Percentiles rank a stretch among this genome's conserved stretches.
These are phyloP conservation scores for Pulchroboletus neoregius DNA, from an alignment of 1,284 basidiomycete genomes.

Conservation along the genomic window DNA sequence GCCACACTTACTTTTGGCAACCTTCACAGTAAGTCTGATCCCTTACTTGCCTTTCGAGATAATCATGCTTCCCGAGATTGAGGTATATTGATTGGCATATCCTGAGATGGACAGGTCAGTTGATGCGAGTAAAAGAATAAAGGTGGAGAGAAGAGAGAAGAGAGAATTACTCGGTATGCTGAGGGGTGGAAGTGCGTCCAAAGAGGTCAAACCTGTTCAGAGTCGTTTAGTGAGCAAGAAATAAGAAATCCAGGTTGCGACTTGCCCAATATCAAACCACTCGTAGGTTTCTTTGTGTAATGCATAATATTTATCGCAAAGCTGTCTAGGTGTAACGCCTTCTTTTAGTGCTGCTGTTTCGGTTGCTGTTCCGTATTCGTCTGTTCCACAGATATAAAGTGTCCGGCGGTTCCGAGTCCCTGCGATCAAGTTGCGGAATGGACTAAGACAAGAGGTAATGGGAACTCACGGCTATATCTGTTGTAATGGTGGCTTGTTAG, in stretches of 20 bases:
- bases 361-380: slow-evolving; percentile 98
- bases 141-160: slow-evolving; percentile 31
- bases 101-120: slow-evolving; percentile 41
- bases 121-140: not conserved
- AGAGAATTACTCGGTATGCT: slow-evolving; percentile 78
- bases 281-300: slow-evolving; percentile 93
- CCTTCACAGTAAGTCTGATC: slow-evolving; percentile 94
- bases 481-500: slow-evolving; percentile 2
- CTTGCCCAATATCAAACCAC: slow-evolving; percentile 87
- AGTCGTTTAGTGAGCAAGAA: slow-evolving; percentile 6
- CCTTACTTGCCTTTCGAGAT: slow-evolving; percentile 77
- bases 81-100: slow-evolving; percentile 87
- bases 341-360: slow-evolving; percentile 98
- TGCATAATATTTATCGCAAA: slow-evolving; percentile 93
- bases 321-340: slow-evolving; percentile 77
- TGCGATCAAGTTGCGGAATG: slow-evolving; percentile 29
- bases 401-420: slow-evolving; percentile 74
- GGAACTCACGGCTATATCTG: slow-evolving; percentile 65
- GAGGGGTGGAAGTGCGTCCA: slow-evolving; percentile 88
- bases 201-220: slow-evolving; percentile 88
- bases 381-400: slow-evolving; percentile 92
- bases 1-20: slow-evolving; percentile 64
- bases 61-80: slow-evolving; percentile 75
- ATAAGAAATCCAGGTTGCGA: slow-evolving; percentile 3
- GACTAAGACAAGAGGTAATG: not conserved